Evolutionary conservation across 1,139 yeast genomes (phyloP), one percentile per base, ranked within the genome.

Genomic region (Yamadazyma mexicana): DNA sequence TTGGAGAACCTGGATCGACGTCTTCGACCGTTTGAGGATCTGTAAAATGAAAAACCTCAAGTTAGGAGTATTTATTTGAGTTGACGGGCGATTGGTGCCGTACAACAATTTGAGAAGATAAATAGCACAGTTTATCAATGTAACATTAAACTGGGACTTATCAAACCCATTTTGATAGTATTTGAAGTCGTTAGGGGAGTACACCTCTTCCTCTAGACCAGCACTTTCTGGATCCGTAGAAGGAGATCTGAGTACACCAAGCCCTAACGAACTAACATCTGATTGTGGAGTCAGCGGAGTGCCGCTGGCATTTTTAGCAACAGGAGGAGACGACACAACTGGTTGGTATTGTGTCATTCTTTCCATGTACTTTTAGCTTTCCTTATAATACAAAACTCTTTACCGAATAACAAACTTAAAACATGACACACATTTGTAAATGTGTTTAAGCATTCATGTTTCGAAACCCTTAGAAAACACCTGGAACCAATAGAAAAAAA

Each of bases 21-120:
- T 76, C 49, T 83, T 79, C 10, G 91, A 82, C 44, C 94, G 73
- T 48, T 77, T 76, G 46, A 86, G 66, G 27, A 85, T 76, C 55
- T 84, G 92, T 45, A 77, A 71, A 34, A 85, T 67, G 51, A 80
- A 86, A 40, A 64, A 64, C 42, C 68, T 56, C 40, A 69, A 57
- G 39, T 64, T 56, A 32, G 55, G 47, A 36, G 52, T 51, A 31
- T 55, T 52, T n/a, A 57, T 48, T 15, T 34, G 34, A 24, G 44
- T 41, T 29, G 31, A 44, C 42, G 38, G 23, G 17, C 43, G 34
- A 33, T 49, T 34, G 18, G 58, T 52, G 1, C 54, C 53, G 44
- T 66, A 71, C 40, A 69, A 56, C 23, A 69, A 59, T 42, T 65
- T 66, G 34, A 69, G 50, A 42, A 71, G 58, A 40, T 66, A 66